Evolutionary conservation across 352 stramenopile species (phyloP).

Genomic region (Elongisporangium senticosum): DNA sequence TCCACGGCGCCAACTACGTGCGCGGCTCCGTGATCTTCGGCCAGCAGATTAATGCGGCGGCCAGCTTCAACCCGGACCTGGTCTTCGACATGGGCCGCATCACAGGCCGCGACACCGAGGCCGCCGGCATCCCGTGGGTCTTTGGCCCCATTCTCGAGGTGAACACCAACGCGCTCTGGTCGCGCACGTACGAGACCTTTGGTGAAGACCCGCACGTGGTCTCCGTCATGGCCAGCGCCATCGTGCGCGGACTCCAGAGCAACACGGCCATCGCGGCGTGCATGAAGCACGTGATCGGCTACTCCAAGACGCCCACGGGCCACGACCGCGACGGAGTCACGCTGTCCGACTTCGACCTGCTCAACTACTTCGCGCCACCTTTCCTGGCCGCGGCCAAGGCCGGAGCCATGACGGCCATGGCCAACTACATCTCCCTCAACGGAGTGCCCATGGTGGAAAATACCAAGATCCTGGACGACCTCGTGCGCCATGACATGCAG

Average conservation of each 20-base stretch:
- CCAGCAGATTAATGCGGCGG: constrained; percentile 85
- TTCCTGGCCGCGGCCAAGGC: constrained; percentile 83
- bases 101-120: constrained; percentile 78
- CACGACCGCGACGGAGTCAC: constrained; percentile 80
- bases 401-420: constrained; percentile 87
- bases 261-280: constrained; percentile 63
- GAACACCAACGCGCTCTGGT: constrained; percentile 84
- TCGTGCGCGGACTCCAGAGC: constrained; percentile 81
- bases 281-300: constrained; percentile 90
- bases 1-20: constrained; percentile 90
- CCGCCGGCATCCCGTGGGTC: constrained; percentile 86
- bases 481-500: constrained; percentile 80
- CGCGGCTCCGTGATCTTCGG: constrained; percentile 74
- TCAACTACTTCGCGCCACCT: constrained; percentile 82
- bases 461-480: constrained; percentile 61
- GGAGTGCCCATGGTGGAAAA: constrained; percentile 89
- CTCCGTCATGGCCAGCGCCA: constrained; percentile 67
- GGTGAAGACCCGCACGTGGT: constrained; percentile 88
- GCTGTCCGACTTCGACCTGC: constrained; percentile 66
- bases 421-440: constrained; percentile 92
- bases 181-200: constrained; percentile 92
- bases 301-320: constrained; percentile 76
- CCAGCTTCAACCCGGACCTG: constrained; percentile 84
- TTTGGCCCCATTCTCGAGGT: constrained; percentile 89
- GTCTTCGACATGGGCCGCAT: constrained; percentile 63